A percentile compares a stretch with the other conserved stretches of the same genome.
Evolutionary conservation across 257 asterid genomes (phyloP).

Genomic region (Fraxinus pennsylvanica): DNA sequence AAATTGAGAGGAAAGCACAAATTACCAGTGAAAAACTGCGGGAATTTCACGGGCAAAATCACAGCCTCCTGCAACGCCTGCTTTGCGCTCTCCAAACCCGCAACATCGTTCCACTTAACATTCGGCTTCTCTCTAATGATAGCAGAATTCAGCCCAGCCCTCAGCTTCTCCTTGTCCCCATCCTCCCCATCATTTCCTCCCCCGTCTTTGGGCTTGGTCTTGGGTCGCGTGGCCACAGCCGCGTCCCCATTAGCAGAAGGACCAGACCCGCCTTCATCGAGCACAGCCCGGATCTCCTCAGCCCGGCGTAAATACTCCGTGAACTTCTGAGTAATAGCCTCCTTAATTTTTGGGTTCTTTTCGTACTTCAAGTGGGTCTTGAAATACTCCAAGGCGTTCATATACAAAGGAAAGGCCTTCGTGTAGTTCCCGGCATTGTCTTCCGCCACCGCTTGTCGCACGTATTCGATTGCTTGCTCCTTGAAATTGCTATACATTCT

Average conservation of each 20-base stretch:
- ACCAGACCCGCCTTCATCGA: constrained; percentile 60
- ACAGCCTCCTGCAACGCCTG: constrained; percentile 64
- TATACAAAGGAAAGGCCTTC: constrained; percentile 71
- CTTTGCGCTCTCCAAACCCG: constrained; percentile 60
- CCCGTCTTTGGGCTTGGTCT: constrained; percentile 61
- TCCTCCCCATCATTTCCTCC: constrained; percentile 52
- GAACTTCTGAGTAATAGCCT: constrained; percentile 75
- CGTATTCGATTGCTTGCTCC: constrained; percentile 77
- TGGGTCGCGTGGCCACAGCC: constrained; percentile 62
- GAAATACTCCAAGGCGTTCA: constrained; percentile 77
- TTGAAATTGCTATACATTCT: constrained; percentile 75
- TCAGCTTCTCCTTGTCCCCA: constrained; percentile 65
- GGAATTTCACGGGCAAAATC: constrained; percentile 56
- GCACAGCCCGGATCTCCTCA: constrained; percentile 71
- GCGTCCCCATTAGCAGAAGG: constrained; percentile 56
- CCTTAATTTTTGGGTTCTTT: constrained; percentile 72
- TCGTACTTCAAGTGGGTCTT: constrained; percentile 72
- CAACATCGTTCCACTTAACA: constrained; percentile 58
- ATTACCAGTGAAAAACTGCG: constrained; percentile 55
- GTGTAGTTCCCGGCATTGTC: constrained; percentile 74
- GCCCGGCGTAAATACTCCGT: constrained; percentile 73
- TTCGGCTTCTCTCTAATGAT: constrained; percentile 54
- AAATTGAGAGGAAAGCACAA: background rate
- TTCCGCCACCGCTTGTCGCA: constrained; percentile 69
- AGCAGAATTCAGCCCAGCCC: constrained; percentile 53